A percentile compares a stretch with the other conserved stretches of the same genome.
phyloP scores from a whole-genome alignment of 495 filamentous ascomycete genomes.

The Trichoderma erinaceum region DNA sequence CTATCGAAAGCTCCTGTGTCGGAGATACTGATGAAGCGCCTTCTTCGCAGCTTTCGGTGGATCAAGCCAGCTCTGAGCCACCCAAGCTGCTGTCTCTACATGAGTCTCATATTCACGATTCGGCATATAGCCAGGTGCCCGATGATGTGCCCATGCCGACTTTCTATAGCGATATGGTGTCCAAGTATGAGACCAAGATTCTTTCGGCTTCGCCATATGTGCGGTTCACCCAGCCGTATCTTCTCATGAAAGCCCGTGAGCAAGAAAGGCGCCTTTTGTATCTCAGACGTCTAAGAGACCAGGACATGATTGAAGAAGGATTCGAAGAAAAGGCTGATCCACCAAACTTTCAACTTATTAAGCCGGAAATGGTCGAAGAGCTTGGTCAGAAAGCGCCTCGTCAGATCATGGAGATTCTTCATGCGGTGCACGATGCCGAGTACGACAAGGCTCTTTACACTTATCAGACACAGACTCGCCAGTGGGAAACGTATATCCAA shows the following conservation, averaged over 20 bases:
- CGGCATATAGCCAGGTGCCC: conserved; percentile 48
- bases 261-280: conserved; percentile 78
- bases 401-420: conserved; percentile 86
- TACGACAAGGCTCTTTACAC: conserved; percentile 93
- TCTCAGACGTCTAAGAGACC: conserved; percentile 70
- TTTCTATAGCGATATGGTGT: conserved; percentile 90
- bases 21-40: conserved; percentile 20
- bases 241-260: conserved; percentile 84
- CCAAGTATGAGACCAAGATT: conserved; percentile 83
- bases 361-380: conserved; percentile 88
- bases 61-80: not conserved
- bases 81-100: conserved; percentile 38
- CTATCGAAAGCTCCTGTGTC: not conserved
- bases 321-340: not conserved
- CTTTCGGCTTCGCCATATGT: conserved; percentile 96
- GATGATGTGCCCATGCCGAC: conserved; percentile 86
- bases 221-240: conserved; percentile 86
- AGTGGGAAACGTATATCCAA: conserved; percentile 90
- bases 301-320: conserved; percentile 16
- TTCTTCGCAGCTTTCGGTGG: conserved; percentile 3
- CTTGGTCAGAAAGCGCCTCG: conserved; percentile 67
- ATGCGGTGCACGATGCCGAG: conserved; percentile 91
- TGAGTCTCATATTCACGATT: conserved; percentile 36
- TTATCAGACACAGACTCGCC: conserved; percentile 87
- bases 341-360: conserved; percentile 68